Conservation (phyloP, 768 basidiomycete genomes). For the Phanerodontia chrysosporium region DNA sequence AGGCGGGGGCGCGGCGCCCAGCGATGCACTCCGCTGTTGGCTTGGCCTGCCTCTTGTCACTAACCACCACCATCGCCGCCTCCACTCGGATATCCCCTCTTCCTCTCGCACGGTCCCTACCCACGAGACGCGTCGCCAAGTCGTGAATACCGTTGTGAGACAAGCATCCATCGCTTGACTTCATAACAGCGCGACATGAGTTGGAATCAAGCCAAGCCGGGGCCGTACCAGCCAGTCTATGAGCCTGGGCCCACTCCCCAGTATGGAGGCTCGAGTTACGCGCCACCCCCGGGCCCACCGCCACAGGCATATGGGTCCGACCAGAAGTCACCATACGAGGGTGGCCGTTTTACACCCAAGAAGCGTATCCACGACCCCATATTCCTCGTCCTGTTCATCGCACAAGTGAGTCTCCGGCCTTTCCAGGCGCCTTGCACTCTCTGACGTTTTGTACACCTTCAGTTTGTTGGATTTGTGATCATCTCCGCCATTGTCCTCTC, state of each 20-base stretch:
- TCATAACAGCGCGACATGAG: not conserved
- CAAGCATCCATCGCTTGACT: not conserved
- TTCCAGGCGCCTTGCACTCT: not conserved
- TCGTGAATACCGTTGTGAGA: not conserved
- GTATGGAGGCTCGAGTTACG: constrained; percentile 9
- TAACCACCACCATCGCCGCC: constrained; percentile 1
- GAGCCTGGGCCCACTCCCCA: constrained; percentile 2
- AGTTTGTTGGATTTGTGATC: constrained; percentile 67
- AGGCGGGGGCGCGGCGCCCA: constrained; percentile 1
- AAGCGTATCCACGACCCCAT: constrained; percentile 70
- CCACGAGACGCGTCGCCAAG: not conserved
- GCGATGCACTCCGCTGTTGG: not conserved
- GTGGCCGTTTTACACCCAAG: constrained; percentile 64
- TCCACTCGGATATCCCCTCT: not conserved
- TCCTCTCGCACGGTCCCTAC: no score
- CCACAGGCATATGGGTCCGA: constrained; percentile 7
- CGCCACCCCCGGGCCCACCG: not conserved
- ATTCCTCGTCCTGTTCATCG: constrained; percentile 67
- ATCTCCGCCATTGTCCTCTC: constrained; percentile 62
- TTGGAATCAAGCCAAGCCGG: constrained; percentile 6
- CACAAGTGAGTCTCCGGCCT: constrained; percentile 44
- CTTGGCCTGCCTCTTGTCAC: not conserved
- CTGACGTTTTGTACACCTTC: not conserved
- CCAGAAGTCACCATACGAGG: constrained; percentile 50
- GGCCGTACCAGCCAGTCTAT: constrained; percentile 10